Conservation (phyloP, 768 basidiomycete genomes). For the Boletales sp. region DNA sequence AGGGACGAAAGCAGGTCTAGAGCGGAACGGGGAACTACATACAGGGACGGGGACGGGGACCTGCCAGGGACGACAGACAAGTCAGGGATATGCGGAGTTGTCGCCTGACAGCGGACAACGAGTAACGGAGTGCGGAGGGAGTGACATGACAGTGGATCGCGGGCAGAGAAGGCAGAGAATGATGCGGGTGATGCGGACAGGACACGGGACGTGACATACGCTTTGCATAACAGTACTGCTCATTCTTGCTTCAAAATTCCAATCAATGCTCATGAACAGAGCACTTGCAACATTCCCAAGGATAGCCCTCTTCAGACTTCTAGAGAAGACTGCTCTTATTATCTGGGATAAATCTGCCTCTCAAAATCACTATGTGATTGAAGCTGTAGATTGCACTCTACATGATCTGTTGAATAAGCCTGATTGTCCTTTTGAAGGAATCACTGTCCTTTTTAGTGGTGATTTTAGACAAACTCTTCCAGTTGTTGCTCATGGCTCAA, state of each 20-base stretch:
- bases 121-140: no score
- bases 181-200: no score
- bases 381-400: slow-evolving; percentile 39
- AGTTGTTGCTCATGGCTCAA: slow-evolving; percentile 36
- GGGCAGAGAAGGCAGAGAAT: no score
- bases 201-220: no score
- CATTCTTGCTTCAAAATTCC: slow-evolving; percentile 50
- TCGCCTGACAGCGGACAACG: no score
- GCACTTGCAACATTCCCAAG: slow-evolving; percentile 35
- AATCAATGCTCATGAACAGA: slow-evolving; percentile 28
- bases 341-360: slow-evolving; percentile 18
- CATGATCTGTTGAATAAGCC: slow-evolving; percentile 30
- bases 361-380: slow-evolving; percentile 26
- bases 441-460: slow-evolving; percentile 46
- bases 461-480: slow-evolving; percentile 49
- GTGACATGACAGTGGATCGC: no score
- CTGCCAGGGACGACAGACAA: no score
- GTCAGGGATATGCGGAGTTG: no score
- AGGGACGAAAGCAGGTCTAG: no score
- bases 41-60: no score
- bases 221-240: no score
- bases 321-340: slow-evolving; percentile 31
- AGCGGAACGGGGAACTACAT: no score
- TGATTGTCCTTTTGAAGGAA: slow-evolving; percentile 41
- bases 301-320: slow-evolving; percentile 29